A percentile compares a stretch with the other conserved stretches of the same genome.
Evolutionary conservation across 2,329 filamentous ascomycete species (phyloP).

Genomic region (Paracorniculantispora psalliotae): DNA sequence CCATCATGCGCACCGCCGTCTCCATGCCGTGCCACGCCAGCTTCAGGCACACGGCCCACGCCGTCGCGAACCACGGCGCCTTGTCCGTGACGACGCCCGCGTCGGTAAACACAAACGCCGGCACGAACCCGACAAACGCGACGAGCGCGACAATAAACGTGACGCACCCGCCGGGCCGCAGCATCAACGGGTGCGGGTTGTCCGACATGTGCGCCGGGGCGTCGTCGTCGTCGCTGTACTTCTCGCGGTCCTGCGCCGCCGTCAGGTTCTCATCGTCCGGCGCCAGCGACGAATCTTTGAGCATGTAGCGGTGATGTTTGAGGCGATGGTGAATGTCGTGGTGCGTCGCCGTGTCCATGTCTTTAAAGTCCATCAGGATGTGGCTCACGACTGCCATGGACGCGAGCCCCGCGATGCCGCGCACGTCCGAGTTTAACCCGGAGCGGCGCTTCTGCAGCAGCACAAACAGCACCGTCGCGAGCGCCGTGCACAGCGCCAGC

Average conservation of each 20-base stretch:
- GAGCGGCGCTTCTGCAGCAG: constrained; percentile 59
- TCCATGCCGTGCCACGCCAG: constrained; percentile 65
- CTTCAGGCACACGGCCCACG: constrained; percentile 61
- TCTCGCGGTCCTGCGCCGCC: constrained; percentile 35
- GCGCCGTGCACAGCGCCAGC: constrained; percentile 52
- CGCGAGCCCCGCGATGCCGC: constrained; percentile 68
- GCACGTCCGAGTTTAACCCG: constrained; percentile 62
- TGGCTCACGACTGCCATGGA: constrained; percentile 71
- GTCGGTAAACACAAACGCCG: constrained; percentile 56
- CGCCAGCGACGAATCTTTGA: constrained; percentile 66
- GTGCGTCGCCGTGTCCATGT: constrained; percentile 62
- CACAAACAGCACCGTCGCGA: constrained; percentile 54
- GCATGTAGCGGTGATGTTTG: constrained; percentile 61
- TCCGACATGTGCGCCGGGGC: constrained; percentile 39
- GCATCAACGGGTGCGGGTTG: constrained; percentile 65
- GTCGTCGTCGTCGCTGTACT: constrained; percentile 36
- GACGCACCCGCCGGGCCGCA: constrained; percentile 54
- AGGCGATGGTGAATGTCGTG: constrained; percentile 63
- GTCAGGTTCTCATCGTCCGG: constrained; percentile 52
- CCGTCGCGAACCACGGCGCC: constrained; percentile 61
- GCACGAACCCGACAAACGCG: constrained; percentile 53
- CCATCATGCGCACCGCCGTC: constrained; percentile 65
- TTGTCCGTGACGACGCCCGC: constrained; percentile 53
- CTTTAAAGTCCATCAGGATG: constrained; percentile 69
- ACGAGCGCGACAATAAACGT: constrained; percentile 56